Conservation (phyloP, 192 early-diverging fungal species). For the Coemansia pectinata region DNA sequence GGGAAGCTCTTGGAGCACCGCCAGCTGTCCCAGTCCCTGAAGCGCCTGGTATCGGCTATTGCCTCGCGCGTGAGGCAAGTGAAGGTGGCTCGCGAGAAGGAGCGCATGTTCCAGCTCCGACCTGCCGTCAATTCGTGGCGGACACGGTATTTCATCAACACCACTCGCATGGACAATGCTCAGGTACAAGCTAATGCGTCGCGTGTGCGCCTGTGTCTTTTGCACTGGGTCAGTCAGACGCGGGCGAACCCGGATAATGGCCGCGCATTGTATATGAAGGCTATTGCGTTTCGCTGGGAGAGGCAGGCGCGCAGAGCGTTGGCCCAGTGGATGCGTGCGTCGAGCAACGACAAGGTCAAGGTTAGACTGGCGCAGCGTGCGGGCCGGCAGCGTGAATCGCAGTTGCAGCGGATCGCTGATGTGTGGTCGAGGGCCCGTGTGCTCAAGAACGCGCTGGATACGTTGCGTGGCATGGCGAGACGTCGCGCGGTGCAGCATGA, state of each 20-base stretch:
- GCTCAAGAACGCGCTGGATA: background rate
- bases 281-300: conserved; percentile 41
- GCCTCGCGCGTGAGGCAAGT: conserved; percentile 11
- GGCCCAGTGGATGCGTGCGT: conserved; percentile 26
- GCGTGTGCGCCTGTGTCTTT: conserved; percentile 23
- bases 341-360: conserved; percentile 11
- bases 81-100: conserved; percentile 15
- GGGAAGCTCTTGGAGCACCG: conserved; percentile 21
- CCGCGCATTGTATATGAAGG: conserved; percentile 11
- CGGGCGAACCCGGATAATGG: conserved; percentile 4
- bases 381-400: background rate
- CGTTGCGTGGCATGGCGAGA: background rate
- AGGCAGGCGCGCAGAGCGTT: conserved; percentile 30
- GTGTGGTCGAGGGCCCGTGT: conserved; percentile 1
- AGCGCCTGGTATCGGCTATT: background rate
- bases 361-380: conserved; percentile 22
- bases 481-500: conserved; percentile 9
- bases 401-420: conserved; percentile 13
- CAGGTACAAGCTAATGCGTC: conserved; percentile 15
- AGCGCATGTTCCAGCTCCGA: conserved; percentile 1
- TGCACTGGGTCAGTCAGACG: conserved; percentile 19
- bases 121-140: conserved; percentile 17
- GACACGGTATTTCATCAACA: background rate
- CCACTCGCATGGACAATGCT: conserved; percentile 16
- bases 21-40: conserved; percentile 1